Conservation (phyloP, 2,329 filamentous ascomycete genomes). For the Trichoderma atroviride region DNA sequence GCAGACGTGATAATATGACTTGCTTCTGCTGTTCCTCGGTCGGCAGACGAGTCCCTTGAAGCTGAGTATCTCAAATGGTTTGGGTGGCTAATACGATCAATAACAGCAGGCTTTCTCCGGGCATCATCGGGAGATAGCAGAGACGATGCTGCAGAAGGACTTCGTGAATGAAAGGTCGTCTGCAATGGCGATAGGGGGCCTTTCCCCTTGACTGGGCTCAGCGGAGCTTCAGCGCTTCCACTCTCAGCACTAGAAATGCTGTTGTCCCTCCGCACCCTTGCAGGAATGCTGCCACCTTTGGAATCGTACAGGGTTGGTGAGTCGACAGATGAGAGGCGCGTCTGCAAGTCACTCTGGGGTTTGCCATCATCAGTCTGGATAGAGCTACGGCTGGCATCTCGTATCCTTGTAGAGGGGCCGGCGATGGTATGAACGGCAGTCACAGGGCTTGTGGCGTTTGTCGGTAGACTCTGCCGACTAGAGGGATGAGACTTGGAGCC, state of each 20-base stretch:
- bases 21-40: slow-evolving; percentile 58
- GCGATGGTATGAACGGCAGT: slow-evolving; percentile 49
- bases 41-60: slow-evolving; percentile 62
- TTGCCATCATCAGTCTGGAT: slow-evolving; percentile 49
- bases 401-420: slow-evolving; percentile 52
- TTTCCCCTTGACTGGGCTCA: slow-evolving; percentile 43
- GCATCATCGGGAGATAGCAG: slow-evolving; percentile 44
- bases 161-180: slow-evolving; percentile 39
- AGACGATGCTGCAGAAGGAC: slow-evolving; percentile 41
- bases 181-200: slow-evolving; percentile 42
- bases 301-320: slow-evolving; percentile 42
- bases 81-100: slow-evolving; percentile 57
- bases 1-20: slow-evolving; percentile 61
- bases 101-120: slow-evolving; percentile 53
- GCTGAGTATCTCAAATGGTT: slow-evolving; percentile 46
- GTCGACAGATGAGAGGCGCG: slow-evolving; percentile 41
- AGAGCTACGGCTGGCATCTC: slow-evolving; percentile 49
- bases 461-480: slow-evolving; percentile 46
- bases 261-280: slow-evolving; percentile 47
- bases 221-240: slow-evolving; percentile 47
- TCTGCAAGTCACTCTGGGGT: slow-evolving; percentile 45
- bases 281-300: slow-evolving; percentile 41
- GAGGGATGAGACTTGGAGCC: slow-evolving; percentile 47
- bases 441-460: slow-evolving; percentile 47
- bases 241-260: slow-evolving; percentile 48